A percentile compares a stretch with the other conserved stretches of the same genome.
phyloP scores from a whole-genome alignment of 129 eudicot genomes.

The Centrapalus pauciflorus region DNA sequence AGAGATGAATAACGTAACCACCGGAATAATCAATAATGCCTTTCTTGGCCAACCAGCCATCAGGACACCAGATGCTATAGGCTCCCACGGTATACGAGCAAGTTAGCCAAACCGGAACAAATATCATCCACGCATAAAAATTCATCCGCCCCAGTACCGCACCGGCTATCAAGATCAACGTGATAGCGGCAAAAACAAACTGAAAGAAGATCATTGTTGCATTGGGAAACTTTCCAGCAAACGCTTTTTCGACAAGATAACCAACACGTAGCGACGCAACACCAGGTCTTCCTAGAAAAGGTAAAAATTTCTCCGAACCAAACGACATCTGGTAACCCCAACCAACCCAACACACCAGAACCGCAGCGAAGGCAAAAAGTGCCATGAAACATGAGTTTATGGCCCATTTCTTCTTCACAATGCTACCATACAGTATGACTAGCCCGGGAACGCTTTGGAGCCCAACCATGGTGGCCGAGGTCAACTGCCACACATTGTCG shows the following conservation, averaged over 20 bases:
- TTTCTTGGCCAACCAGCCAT: conserved; percentile 52
- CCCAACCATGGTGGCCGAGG: conserved; percentile 67
- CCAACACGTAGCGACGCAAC: conserved; percentile 39
- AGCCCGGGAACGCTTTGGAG: conserved; percentile 76
- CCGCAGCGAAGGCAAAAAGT: conserved; percentile 69
- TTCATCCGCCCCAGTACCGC: conserved; percentile 78
- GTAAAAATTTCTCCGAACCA: conserved; percentile 33
- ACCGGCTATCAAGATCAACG: conserved; percentile 71
- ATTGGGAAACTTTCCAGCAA: conserved; percentile 53
- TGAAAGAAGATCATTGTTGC: conserved; percentile 83
- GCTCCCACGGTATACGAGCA: conserved; percentile 67
- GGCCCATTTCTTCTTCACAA: conserved; percentile 85
- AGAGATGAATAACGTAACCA: conserved; percentile 73
- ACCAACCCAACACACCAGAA: conserved; percentile 68
- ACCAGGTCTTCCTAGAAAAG: conserved; percentile 38
- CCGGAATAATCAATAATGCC: conserved; percentile 81
- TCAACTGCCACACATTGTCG: conserved; percentile 76
- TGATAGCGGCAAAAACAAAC: conserved; percentile 78
- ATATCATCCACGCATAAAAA: conserved; percentile 73
- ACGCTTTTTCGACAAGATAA: conserved; percentile 37
- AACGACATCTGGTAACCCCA: conserved; percentile 77
- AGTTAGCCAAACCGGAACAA: conserved; percentile 72
- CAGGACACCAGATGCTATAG: conserved; percentile 59
- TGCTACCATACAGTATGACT: conserved; percentile 73
- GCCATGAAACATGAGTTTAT: conserved; percentile 85